A percentile compares a stretch with the other conserved stretches of the same genome.
These are phyloP conservation scores for Lipomyces mesembrius DNA, from an alignment of 805 yeast genomes.

Conservation along the genomic window DNA sequence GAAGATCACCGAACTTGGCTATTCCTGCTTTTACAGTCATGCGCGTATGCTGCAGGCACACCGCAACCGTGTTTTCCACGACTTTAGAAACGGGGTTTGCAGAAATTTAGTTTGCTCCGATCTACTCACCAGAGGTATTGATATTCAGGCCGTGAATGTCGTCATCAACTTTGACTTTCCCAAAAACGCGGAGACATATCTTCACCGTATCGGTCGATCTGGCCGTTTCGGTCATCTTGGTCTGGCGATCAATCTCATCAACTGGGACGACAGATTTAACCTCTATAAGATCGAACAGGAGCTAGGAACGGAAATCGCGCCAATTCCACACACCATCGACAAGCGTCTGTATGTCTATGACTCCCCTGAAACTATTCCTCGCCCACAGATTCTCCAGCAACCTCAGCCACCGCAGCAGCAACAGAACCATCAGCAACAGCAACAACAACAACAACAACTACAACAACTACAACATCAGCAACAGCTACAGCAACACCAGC, in stretches of 20 bases:
- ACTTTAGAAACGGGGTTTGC: conserved; percentile 96
- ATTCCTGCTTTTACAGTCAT: conserved; percentile 95
- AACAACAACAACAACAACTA: conserved; percentile 11
- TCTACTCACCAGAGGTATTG: conserved; percentile 95
- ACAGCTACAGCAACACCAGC: too few species aligned
- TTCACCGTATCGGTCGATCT: conserved; percentile 98
- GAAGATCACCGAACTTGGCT: conserved; percentile 94
- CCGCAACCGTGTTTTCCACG: conserved; percentile 97
- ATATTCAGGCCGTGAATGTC: conserved; percentile 97
- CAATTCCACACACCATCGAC: conserved; percentile 94
- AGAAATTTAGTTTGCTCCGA: conserved; percentile 97
- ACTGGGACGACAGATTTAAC: conserved; percentile 95
- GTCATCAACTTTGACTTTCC: conserved; percentile 99
- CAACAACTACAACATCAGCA: conserved; percentile 22
- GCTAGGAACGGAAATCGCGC: conserved; percentile 94
- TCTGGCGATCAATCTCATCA: conserved; percentile 92
- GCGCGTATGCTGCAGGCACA: conserved; percentile 97
- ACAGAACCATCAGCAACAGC: conserved; percentile 25
- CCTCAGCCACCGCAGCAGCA: conserved; percentile 38
- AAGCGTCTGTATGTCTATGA: conserved; percentile 72
- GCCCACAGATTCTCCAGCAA: conserved; percentile 33
- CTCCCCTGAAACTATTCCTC: conserved; percentile 38
- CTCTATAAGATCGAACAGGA: conserved; percentile 95
- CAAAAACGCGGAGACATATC: conserved; percentile 93
- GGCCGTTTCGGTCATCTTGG: conserved; percentile 99